phyloP scores from a whole-genome alignment of 768 basidiomycete species.

The Tricholoma terreum region DNA sequence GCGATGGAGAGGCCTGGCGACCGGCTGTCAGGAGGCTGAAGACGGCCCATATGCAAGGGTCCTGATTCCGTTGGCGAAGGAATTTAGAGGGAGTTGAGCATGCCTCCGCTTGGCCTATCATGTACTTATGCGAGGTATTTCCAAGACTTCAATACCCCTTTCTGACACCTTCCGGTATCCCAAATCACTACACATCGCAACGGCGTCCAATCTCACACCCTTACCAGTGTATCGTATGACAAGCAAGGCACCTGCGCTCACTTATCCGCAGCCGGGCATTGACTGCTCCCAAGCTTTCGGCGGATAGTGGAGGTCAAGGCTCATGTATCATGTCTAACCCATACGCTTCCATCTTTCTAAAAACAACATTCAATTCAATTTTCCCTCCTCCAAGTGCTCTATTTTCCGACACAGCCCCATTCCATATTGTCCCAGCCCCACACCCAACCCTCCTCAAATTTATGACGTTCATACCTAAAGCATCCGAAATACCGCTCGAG shows the following conservation, averaged over 20 bases:
- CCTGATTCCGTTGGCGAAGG: constrained; percentile 50
- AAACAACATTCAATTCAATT: constrained; percentile 10
- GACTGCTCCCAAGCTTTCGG: constrained; percentile 60
- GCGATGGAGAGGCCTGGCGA: constrained; percentile 86
- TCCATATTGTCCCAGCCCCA: constrained; percentile 27
- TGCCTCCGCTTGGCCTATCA: constrained; percentile 68
- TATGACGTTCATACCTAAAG: constrained; percentile 36
- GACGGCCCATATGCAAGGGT: constrained; percentile 52
- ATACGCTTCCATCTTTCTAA: constrained; percentile 36
- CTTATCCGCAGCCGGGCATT: constrained; percentile 67
- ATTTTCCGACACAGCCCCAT: constrained; percentile 26
- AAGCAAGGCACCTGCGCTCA: constrained; percentile 33
- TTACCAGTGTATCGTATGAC: constrained; percentile 56
- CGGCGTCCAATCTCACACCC: constrained; percentile 56
- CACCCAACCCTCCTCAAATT: constrained; percentile 38
- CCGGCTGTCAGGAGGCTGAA: constrained; percentile 72
- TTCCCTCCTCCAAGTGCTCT: constrained; percentile 34
- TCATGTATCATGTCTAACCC: constrained; percentile 59
- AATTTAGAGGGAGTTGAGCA: constrained; percentile 53
- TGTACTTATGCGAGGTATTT: constrained; percentile 76
- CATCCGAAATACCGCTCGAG: constrained; percentile 48
- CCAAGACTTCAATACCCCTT: not conserved
- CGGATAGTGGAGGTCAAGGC: constrained; percentile 64
- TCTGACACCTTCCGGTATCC: constrained; percentile 44
- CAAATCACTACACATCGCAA: constrained; percentile 78